Percentiles rank a stretch among this genome's conserved stretches.
Conservation (phyloP, 331 rosid genomes). For the Quercus tomentella region DNA sequence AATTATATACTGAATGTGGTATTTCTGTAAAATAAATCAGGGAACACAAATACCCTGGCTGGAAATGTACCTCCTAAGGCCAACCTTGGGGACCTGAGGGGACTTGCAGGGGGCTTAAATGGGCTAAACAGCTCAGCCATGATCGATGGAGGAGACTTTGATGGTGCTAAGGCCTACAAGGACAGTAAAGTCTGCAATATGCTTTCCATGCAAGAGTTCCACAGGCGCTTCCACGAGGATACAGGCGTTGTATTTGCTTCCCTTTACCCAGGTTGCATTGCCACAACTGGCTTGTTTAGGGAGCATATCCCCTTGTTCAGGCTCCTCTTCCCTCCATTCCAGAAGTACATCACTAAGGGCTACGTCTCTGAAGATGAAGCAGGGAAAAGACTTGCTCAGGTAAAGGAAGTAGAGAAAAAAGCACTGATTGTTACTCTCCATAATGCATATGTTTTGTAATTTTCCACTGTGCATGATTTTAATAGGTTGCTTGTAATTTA, state of each 20-base stretch:
- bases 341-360: conserved; percentile 94
- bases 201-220: conserved; percentile 97
- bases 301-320: conserved; percentile 97
- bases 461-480: conserved; percentile 9
- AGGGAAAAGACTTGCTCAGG: conserved; percentile 99
- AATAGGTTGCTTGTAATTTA: conserved; percentile 24
- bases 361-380: conserved; percentile 91
- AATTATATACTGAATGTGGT: conserved; percentile 13
- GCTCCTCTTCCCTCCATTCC: conserved; percentile 92
- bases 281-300: conserved; percentile 95
- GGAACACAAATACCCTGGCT: conserved; percentile 94
- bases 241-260: conserved; percentile 90
- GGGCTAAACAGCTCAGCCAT: conserved; percentile 86
- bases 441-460: background rate
- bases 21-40: conserved; percentile 37
- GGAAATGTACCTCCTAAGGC: conserved; percentile 99
- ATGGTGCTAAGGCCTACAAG: conserved; percentile 99
- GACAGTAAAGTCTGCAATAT: conserved; percentile 99
- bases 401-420: conserved; percentile 17
- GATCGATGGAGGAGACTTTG: conserved; percentile 96
- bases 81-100: conserved; percentile 96
- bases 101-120: conserved; percentile 76
- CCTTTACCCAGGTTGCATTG: conserved; percentile 97
- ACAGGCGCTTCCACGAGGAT: conserved; percentile 78
- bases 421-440: background rate